A percentile compares a stretch with the other conserved stretches of the same genome.
phyloP scores from a whole-genome alignment of 1,284 basidiomycete species.

The Ceratobasidium papillatum region DNA sequence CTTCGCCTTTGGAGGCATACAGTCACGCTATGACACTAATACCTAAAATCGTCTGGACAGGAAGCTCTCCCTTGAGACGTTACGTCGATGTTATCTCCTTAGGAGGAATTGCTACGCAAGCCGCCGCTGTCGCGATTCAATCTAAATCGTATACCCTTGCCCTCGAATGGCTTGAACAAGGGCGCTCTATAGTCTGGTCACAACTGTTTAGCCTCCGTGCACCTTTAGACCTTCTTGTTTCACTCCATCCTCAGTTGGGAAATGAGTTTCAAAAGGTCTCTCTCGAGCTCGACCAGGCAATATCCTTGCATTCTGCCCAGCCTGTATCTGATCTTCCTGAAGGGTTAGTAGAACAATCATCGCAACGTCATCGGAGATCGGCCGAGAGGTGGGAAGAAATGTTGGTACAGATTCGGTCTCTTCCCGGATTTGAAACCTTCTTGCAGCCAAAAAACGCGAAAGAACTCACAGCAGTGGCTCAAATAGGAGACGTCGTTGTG shows the following conservation, averaged over 20 bases:
- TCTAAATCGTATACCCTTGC: background rate
- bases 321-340: background rate
- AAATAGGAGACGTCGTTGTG: constrained; percentile 34
- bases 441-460: constrained; percentile 3
- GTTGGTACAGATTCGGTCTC: constrained; percentile 30
- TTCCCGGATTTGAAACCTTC: constrained; percentile 26
- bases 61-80: background rate
- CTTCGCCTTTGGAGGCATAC: background rate
- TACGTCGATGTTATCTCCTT: background rate
- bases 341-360: background rate
- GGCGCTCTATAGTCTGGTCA: constrained; percentile 10
- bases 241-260: background rate
- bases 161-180: constrained; percentile 18
- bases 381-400: constrained; percentile 44
- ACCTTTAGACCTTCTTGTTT: background rate
- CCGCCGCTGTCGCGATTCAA: background rate
- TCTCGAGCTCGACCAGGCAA: background rate
- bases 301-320: background rate
- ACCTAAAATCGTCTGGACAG: background rate
- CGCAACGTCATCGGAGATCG: constrained; percentile 41
- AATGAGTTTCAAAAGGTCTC: background rate
- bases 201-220: background rate
- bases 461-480: constrained; percentile 21
- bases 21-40: background rate
- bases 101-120: background rate